phyloP scores from a whole-genome alignment of 2,329 filamentous ascomycete species.

The Ceratocystis harringtonii region DNA sequence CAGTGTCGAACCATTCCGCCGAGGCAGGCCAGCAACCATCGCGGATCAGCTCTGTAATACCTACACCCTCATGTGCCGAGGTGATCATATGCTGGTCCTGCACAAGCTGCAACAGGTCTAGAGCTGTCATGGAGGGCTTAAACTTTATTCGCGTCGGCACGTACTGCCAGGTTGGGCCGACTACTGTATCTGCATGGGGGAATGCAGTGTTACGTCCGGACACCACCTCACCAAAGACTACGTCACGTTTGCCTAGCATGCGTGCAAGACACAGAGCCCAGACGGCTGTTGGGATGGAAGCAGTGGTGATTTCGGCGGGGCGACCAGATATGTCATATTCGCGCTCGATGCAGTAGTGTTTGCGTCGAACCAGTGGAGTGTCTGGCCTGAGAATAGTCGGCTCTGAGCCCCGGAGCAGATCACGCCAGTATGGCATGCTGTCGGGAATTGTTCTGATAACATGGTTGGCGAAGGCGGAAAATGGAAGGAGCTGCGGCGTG shows the following conservation, averaged over 20 bases:
- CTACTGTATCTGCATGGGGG: conserved; percentile 34
- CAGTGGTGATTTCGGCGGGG: conserved; percentile 42
- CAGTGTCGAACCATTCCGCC: conserved; percentile 36
- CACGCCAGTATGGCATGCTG: conserved; percentile 45
- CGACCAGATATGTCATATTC: conserved; percentile 34
- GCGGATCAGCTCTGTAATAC: conserved; percentile 37
- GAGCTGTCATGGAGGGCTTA: conserved; percentile 32
- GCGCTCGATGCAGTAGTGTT: conserved; percentile 30
- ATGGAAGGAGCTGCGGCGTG: conserved; percentile 25
- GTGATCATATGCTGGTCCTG: conserved; percentile 43
- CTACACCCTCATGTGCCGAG: conserved; percentile 40
- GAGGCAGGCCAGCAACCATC: conserved; percentile 33
- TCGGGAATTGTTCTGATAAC: conserved; percentile 30
- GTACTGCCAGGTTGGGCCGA: conserved; percentile 54
- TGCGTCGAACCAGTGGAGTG: conserved; percentile 25
- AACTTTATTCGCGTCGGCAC: conserved; percentile 48
- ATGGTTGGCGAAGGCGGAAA: conserved; percentile 33
- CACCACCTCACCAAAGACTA: conserved; percentile 52
- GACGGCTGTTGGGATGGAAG: conserved; percentile 50
- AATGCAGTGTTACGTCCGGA: conserved; percentile 47
- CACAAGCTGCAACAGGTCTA: conserved; percentile 37
- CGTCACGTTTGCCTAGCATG: conserved; percentile 36
- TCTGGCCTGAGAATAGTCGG: conserved; percentile 31
- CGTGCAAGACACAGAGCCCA: conserved; percentile 50
- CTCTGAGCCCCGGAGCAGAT: conserved; percentile 40